phyloP scores from a whole-genome alignment of 805 yeast species.

The Millerago galiae region DNA sequence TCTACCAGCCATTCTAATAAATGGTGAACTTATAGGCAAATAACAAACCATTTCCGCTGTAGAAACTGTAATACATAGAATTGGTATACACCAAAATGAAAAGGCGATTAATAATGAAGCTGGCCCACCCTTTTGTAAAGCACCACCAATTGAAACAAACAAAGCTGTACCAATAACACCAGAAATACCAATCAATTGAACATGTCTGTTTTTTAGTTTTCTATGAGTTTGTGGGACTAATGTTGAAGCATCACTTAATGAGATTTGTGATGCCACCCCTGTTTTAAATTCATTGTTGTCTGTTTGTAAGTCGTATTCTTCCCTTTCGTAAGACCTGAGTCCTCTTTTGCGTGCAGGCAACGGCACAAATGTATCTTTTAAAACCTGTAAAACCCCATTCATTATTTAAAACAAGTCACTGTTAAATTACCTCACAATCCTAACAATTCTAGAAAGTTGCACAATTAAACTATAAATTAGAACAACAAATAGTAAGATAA shows the following conservation, averaged over 20 bases:
- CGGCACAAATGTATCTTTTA: conserved; percentile 20
- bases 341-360: conserved; percentile 5
- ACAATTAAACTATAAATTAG: too few species aligned
- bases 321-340: not conserved
- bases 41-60: conserved; percentile 79
- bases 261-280: conserved; percentile 1
- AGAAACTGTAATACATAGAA: conserved; percentile 57
- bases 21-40: conserved; percentile 72
- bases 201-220: conserved; percentile 58
- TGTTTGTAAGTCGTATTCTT: not conserved
- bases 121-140: conserved; percentile 63
- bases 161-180: conserved; percentile 81
- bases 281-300: conserved; percentile 1
- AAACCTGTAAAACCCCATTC: not conserved
- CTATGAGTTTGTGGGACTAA: conserved; percentile 34
- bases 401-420: not conserved
- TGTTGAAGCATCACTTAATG: conserved; percentile 19
- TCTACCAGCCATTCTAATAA: conserved; percentile 65
- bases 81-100: conserved; percentile 62
- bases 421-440: not conserved
- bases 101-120: conserved; percentile 61
- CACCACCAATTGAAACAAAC: conserved; percentile 66
- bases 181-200: conserved; percentile 72
- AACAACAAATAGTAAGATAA: too few species aligned
- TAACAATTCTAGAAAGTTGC: too few species aligned